Conservation (phyloP, 345 rosid species). For the Murraya paniculata region DNA sequence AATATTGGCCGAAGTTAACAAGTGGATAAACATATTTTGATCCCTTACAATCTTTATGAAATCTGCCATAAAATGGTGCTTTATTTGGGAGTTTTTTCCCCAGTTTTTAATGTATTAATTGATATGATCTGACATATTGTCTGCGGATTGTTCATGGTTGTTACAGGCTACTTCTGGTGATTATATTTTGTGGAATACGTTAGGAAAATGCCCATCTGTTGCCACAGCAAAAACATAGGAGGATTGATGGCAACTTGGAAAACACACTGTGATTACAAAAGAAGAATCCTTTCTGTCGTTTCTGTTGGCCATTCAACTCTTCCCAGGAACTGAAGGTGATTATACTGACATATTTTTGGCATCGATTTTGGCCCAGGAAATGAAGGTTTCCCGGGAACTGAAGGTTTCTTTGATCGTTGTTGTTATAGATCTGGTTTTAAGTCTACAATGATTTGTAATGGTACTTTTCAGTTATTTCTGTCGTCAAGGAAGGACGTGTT, state of each 20-base stretch:
- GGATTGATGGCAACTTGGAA: constrained; percentile 1
- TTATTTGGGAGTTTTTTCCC: not conserved
- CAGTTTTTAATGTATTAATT: not conserved
- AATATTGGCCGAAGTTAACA: not conserved
- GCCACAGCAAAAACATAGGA: constrained; percentile 26
- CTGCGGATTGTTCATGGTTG: not conserved
- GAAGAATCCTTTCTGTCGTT: not conserved
- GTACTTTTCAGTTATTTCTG: not conserved
- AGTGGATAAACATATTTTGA: not conserved
- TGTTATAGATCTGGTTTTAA: not conserved
- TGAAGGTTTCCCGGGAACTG: no score
- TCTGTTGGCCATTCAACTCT: not conserved
- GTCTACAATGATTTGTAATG: not conserved
- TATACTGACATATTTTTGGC: not conserved
- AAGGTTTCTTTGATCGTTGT: no score
- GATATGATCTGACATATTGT: not conserved
- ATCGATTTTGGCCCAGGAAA: not conserved
- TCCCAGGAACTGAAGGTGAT: no score
- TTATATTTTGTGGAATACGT: constrained; percentile 90
- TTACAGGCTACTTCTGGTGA: constrained; percentile 77
- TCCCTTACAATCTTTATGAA: not conserved
- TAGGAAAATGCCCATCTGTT: constrained; percentile 84
- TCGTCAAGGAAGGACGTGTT: not conserved
- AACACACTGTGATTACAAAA: not conserved
- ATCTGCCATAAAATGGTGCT: not conserved